Percentiles rank a stretch among this genome's conserved stretches.
phyloP scores from a whole-genome alignment of 306 rosid species.

The Prunus campanulata region DNA sequence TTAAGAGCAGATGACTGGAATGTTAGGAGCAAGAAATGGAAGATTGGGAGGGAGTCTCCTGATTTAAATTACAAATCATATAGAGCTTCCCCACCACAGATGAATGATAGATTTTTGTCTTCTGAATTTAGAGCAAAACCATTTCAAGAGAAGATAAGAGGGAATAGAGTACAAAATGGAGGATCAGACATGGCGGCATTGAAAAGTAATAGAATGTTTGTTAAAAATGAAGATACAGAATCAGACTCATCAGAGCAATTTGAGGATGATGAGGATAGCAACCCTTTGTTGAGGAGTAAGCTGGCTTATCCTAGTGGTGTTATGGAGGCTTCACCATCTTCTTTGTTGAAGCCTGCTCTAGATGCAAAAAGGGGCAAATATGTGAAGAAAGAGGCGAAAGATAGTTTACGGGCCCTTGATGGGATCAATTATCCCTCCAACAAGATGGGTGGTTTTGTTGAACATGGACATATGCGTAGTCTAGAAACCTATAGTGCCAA shows the following conservation, averaged over 20 bases:
- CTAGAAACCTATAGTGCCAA: conserved; percentile 52
- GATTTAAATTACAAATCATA: conserved; percentile 56
- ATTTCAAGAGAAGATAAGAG: conserved; percentile 56
- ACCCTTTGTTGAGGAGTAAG: conserved; percentile 73
- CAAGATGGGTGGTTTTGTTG: conserved; percentile 45
- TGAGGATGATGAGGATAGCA: conserved; percentile 74
- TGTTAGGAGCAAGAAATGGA: conserved; percentile 64
- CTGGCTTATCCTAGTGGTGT: conserved; percentile 55
- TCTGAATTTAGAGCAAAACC: conserved; percentile 64
- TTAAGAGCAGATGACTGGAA: conserved; percentile 59
- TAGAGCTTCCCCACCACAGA: conserved; percentile 75
- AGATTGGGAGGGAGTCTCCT: conserved; percentile 65
- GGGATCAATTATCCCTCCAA: conserved; percentile 40
- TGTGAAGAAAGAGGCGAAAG: conserved; percentile 52
- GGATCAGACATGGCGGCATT: conserved; percentile 38
- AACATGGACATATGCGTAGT: conserved; percentile 43
- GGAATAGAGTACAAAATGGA: conserved; percentile 50
- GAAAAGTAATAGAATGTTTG: conserved; percentile 45
- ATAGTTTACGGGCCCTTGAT: conserved; percentile 26
- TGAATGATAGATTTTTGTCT: conserved; percentile 49
- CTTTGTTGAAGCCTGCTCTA: conserved; percentile 46
- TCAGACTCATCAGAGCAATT: conserved; percentile 89
- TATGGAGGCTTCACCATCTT: conserved; percentile 55
- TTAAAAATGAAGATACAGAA: conserved; percentile 80
- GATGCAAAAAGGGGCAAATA: conserved; percentile 59